Evolutionary conservation across 805 yeast genomes (phyloP).

Genomic region (Saccharomycopsis vini): DNA sequence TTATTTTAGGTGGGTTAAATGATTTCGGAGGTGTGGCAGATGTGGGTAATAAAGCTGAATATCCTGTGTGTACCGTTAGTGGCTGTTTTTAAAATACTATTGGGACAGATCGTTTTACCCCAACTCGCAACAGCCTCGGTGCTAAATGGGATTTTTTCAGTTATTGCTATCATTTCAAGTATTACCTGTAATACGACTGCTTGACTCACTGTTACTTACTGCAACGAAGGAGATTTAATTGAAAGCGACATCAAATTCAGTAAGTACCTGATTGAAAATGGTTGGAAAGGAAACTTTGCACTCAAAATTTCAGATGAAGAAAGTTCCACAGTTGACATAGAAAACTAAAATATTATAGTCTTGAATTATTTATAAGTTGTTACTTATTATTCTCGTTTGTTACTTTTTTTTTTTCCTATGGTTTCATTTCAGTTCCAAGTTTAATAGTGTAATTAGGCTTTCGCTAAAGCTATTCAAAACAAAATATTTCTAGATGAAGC

Average conservation of each 20-base stretch:
- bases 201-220: conserved; percentile 56
- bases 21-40: conserved; percentile 71
- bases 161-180: conserved; percentile 70
- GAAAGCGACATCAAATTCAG: conserved; percentile 56
- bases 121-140: conserved; percentile 57
- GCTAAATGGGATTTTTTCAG: conserved; percentile 68
- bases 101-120: conserved; percentile 64
- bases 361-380: too few species aligned
- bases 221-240: conserved; percentile 59
- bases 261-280: conserved; percentile 46
- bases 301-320: too few species aligned
- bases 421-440: too few species aligned
- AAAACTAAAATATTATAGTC: too few species aligned
- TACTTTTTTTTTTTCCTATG: too few species aligned
- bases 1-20: conserved; percentile 61
- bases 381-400: too few species aligned
- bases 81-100: conserved; percentile 52
- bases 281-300: conserved; percentile 45
- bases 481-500: too few species aligned
- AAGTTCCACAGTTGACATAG: too few species aligned
- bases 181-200: conserved; percentile 53
- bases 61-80: conserved; percentile 58
- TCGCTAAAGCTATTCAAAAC: too few species aligned
- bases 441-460: too few species aligned
- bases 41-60: conserved; percentile 73